Base-by-base conservation (phyloP, 139 green algal species). In the Klebsormidium nitens region DNA sequence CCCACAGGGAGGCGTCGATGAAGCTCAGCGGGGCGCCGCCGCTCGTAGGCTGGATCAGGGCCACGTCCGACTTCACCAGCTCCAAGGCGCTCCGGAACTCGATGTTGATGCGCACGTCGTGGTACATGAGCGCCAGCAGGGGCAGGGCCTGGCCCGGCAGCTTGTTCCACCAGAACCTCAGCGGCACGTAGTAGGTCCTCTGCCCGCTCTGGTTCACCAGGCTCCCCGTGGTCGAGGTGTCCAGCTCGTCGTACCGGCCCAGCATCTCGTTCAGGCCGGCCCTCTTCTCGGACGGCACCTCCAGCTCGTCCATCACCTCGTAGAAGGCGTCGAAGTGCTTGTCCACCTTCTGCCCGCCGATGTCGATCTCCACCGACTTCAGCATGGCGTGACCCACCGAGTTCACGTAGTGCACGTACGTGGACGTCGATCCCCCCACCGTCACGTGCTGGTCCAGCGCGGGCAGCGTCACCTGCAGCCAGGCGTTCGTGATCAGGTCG, bases 261-360 rank as follows among this genome's bases (percentile, higher is more conserved):
- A n/a, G n/a, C n/a, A n/a, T n/a, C n/a, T n/a, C n/a, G n/a, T n/a
- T n/a, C n/a, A n/a, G n/a, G n/a, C n/a, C n/a, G n/a, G n/a, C n/a
- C n/a, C n/a, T n/a, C n/a, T n/a, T n/a, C n/a, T n/a, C n/a, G n/a
- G n/a, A n/a, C n/a, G n/a, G n/a, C n/a, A n/a, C n/a, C n/a, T n/a
- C n/a, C n/a, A 80, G 73, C 59, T 80, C 65, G 59, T 50, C 32
- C 28, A 31, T 66, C 38, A 80, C 40, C 48, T 67, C 47, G 36
- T 72, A 14, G 50, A 55, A 80, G 19, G 75, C 73, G 23, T 37
- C 59, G 73, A 55, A 67, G 65, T 72, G 57, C 29, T 63, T 61
- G 65, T 80, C 65, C 46, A 80, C 71, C 37, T 56, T 58, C 65
- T 74, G 65, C 31, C 65, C 64, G 23, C 73, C 73, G 59, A 80